Evolutionary conservation across 1,284 basidiomycete genomes (phyloP).

Genomic region (Tilletia walkeri): DNA sequence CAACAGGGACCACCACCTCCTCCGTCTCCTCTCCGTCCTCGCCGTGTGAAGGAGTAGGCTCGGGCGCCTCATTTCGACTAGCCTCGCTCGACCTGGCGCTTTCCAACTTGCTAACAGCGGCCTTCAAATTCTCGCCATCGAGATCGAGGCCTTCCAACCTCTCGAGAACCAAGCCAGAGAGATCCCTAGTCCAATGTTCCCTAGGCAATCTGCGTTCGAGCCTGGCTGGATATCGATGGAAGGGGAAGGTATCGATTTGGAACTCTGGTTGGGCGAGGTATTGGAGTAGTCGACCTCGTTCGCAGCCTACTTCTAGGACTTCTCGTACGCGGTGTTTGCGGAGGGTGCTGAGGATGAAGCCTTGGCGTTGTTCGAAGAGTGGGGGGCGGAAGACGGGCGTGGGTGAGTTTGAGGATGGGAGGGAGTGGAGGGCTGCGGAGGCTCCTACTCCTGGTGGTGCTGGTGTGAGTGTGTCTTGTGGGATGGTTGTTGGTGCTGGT

Average conservation of each 20-base stretch:
- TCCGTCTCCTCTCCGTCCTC: too few relatives aligned
- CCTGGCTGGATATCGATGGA: conserved; percentile 31
- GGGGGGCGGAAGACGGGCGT: conserved; percentile 10
- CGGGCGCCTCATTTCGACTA: neutral
- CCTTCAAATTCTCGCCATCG: conserved; percentile 18
- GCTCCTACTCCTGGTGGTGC: neutral
- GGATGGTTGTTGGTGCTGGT: too few relatives aligned
- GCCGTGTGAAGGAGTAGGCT: neutral
- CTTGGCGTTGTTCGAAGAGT: conserved; percentile 9
- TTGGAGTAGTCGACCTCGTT: conserved; percentile 35
- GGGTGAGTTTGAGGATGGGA: neutral
- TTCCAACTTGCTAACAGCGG: conserved; percentile 13
- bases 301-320: conserved; percentile 37
- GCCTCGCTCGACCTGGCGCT: neutral
- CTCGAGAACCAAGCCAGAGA: conserved; percentile 15
- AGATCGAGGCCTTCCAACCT: conserved; percentile 18
- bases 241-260: conserved; percentile 36
- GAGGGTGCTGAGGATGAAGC: conserved; percentile 15
- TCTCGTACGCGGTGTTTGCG: conserved; percentile 16
- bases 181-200: neutral
- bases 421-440: neutral
- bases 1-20: too few relatives aligned
- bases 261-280: conserved; percentile 37
- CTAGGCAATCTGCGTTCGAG: neutral
- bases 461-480: neutral